Evolutionary conservation across 2,329 filamentous ascomycete genomes (phyloP), one percentile per base, ranked within the genome.

Genomic region (Madurella mycetomatis): DNA sequence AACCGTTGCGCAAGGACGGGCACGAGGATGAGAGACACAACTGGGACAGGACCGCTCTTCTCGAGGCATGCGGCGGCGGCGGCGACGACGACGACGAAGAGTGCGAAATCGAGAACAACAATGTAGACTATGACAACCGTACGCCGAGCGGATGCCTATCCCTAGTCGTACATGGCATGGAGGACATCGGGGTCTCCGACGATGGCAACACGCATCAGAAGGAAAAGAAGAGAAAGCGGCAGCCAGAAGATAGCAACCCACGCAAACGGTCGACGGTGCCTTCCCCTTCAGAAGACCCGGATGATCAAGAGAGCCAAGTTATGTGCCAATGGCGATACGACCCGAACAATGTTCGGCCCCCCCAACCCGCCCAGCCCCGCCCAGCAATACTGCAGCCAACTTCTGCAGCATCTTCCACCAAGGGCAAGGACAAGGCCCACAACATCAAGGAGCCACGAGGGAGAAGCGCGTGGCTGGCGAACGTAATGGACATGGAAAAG

Each of bases 401-500:
- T 25, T 25, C 25, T 25, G 7, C 25, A 7, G 25, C 25, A 25
- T 25, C 25, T 25, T 25, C 63, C 60, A 39, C 64, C 68, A 17
- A 48, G 59, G 4, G 37, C 72, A 2, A 74, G 74, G 19, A 50
- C 62, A 30, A 83, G 82, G 60, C 74, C 78, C 61, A 95, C 4
- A 84, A 92, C 66, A 84, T 83, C 31, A 87, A 82, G 39, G 91
- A 96, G 44, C 91, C 92, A 1, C 90, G 94, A 60, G 80, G 92
- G 52, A 82, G 94, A 57, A 95, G 99, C 66, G 73, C 88, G 12
- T 99, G 94, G 94, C 80, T 99, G 51, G 92, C 90, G 47, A 86
- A 92, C 56, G 81, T 94, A 54, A 76, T 81, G 61, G 94, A 99
- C 69, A 89, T 90, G 46, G 91, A 97, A 64, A 84, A 86, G 49